Conservation (phyloP, 164 flowering plant genomes). For the Stephania cephalantha region DNA sequence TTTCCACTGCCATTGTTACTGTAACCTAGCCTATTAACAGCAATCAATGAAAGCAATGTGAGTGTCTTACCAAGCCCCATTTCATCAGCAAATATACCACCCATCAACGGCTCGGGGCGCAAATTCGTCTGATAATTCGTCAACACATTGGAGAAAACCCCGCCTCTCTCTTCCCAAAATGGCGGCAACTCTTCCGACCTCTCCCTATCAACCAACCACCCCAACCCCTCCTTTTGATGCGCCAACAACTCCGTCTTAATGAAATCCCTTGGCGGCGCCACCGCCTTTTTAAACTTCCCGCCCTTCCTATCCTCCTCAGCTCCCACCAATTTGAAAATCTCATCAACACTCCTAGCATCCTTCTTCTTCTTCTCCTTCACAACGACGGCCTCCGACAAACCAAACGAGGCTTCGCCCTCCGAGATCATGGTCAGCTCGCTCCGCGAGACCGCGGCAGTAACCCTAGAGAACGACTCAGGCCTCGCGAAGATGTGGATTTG, state of each 20-base stretch:
- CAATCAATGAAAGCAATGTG: slow-evolving; percentile 77
- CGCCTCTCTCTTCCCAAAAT: slow-evolving; percentile 77
- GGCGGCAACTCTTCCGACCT: slow-evolving; percentile 70
- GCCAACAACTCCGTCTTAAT: slow-evolving; percentile 50
- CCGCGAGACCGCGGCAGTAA: slow-evolving; percentile 22
- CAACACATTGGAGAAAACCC: slow-evolving; percentile 57
- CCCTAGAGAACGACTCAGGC: slow-evolving; percentile 27
- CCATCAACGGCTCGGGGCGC: slow-evolving; percentile 69
- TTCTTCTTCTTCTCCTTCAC: slow-evolving; percentile 42
- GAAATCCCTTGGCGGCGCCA: slow-evolving; percentile 48
- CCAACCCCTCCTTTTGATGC: slow-evolving; percentile 82
- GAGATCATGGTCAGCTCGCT: slow-evolving; percentile 49
- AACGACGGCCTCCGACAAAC: slow-evolving; percentile 49
- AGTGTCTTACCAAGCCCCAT: slow-evolving; percentile 98
- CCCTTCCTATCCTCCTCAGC: slow-evolving; percentile 23
- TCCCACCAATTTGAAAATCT: slow-evolving; percentile 58
- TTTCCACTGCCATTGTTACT: neutral
- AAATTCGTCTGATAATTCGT: slow-evolving; percentile 44
- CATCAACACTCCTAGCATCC: slow-evolving; percentile 42
- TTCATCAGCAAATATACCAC: slow-evolving; percentile 94
- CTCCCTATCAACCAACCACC: slow-evolving; percentile 82
- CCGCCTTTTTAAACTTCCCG: slow-evolving; percentile 12
- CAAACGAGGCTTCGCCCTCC: slow-evolving; percentile 29
- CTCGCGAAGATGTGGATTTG: slow-evolving; percentile 66
- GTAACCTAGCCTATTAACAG: slow-evolving; percentile 40